Conservation (phyloP, 2,329 filamentous ascomycete species). For the Cercospora sesami region DNA sequence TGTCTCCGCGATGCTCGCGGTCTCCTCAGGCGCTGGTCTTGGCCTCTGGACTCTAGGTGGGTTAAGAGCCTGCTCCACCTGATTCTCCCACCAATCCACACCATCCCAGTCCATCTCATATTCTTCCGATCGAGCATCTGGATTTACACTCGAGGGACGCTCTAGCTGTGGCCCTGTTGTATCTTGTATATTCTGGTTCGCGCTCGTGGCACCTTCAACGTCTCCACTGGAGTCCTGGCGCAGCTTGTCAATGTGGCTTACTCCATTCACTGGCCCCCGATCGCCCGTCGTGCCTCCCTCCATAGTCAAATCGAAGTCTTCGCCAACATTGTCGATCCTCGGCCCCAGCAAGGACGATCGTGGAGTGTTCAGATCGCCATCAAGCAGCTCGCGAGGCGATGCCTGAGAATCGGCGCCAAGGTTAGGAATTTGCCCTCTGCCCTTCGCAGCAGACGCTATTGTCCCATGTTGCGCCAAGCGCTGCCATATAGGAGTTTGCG, state of each 20-base stretch:
- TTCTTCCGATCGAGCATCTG: not conserved
- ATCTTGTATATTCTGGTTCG: not conserved
- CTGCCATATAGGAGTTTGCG: not conserved
- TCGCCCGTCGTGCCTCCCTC: not conserved
- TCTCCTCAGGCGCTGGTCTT: not conserved
- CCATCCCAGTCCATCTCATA: not conserved
- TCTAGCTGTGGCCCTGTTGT: not conserved
- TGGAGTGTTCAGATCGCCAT: not conserved
- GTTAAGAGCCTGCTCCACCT: constrained; percentile 1
- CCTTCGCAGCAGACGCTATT: constrained; percentile 7
- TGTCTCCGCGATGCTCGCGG: not conserved
- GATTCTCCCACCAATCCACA: not conserved
- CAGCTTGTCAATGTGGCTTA: not conserved
- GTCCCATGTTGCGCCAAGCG: constrained; percentile 6
- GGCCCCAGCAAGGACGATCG: not conserved
- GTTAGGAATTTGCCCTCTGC: not conserved
- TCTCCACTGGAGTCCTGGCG: constrained; percentile 2
- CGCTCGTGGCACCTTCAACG: not conserved
- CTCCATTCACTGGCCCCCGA: not conserved
- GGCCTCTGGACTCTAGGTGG: not conserved
- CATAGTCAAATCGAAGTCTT: constrained; percentile 11
- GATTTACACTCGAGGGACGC: not conserved
- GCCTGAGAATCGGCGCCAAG: not conserved
- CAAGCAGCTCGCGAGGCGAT: constrained; percentile 1
- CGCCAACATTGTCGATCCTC: constrained; percentile 8